Evolutionary conservation across 2,329 filamentous ascomycete species (phyloP), one percentile per base, ranked within the genome.

Genomic region (Monosporascus sp.): DNA sequence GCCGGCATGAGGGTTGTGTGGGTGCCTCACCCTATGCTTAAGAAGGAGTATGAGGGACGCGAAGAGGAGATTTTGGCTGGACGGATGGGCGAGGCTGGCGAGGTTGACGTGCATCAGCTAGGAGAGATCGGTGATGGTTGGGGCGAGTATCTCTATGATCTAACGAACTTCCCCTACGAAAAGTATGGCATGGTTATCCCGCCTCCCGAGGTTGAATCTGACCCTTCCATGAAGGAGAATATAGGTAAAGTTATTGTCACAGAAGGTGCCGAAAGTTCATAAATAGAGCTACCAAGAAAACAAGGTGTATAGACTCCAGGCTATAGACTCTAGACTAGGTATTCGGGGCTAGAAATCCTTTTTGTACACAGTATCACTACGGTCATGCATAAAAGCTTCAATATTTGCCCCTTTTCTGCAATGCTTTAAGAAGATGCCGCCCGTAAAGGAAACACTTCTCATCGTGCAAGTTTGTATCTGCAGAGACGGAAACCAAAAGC

Each of bases 1-100:
- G 94, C 94, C 0, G 93, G 93, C 0, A 97, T 97, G 93, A 85
- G 93, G 60, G 91, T 95, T 14, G 79, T 96, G 1, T 99, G 94
- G 94, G 87, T 85, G 62, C 94, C 94, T 24, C 91, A 97, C 72
- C 83, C 85, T 1, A 89, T 84, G 65, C 74, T 99, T 50, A 78
- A 88, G 72, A 76, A 83, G 50, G 89, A 93, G 69, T 96, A 90
- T 63, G 75, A 77, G 41, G 91, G 88, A 1, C 80, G 86, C 44
- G 91, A 96, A 74, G 80, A 80, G 11, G 83, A 91, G 67, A 90
- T 99, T 3, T 74, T 99, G 22, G 93, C 94, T 0, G 94, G 92
- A 0, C 74, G 84, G 61, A 91, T 87, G 24, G 89, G 88, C 1
- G 84, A 88, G 72, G 87, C 80, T 0, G 80, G 79, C 14, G 72